Evolutionary conservation across 441 rosid species (phyloP).

Genomic region (Populus hybrid): DNA sequence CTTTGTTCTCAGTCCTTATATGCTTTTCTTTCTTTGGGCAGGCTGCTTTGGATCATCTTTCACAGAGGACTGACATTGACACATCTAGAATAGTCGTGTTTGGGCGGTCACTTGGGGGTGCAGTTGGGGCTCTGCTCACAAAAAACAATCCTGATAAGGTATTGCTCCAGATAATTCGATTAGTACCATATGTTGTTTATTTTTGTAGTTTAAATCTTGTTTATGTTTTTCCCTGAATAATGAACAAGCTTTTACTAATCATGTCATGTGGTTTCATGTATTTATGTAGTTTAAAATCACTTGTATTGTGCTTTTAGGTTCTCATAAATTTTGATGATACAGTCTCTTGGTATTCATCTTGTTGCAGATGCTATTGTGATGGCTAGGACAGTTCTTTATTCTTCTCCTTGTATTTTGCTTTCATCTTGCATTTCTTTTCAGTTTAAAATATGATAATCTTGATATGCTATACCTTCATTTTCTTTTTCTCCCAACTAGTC

Average conservation of each 20-base stretch:
- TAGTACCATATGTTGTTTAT: background rate
- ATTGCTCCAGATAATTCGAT: conserved; percentile 9
- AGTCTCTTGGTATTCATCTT: background rate
- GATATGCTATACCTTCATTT: background rate
- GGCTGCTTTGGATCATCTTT: conserved; percentile 97
- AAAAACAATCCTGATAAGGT: conserved; percentile 94
- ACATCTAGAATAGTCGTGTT: conserved; percentile 82
- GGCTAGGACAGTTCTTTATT: background rate
- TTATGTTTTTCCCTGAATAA: conserved; percentile 3
- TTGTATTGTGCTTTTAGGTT: background rate
- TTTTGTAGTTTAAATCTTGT: conserved; percentile 1
- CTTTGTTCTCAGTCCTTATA: conserved; percentile 7
- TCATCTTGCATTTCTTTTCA: background rate
- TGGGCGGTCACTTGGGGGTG: conserved; percentile 99
- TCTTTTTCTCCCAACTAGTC: background rate
- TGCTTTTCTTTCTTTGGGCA: conserved; percentile 30
- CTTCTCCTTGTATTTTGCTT: background rate
- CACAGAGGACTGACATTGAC: conserved; percentile 85
- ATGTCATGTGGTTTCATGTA: background rate
- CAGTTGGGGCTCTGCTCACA: conserved; percentile 85
- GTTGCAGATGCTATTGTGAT: background rate
- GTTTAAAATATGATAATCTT: conserved; percentile 7
- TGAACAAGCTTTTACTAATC: background rate
- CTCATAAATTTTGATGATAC: background rate
- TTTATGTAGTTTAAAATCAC: background rate